These are phyloP conservation scores for Glarea lozoyensis DNA, from an alignment of 495 filamentous ascomycete genomes.

Conservation along the genomic window DNA sequence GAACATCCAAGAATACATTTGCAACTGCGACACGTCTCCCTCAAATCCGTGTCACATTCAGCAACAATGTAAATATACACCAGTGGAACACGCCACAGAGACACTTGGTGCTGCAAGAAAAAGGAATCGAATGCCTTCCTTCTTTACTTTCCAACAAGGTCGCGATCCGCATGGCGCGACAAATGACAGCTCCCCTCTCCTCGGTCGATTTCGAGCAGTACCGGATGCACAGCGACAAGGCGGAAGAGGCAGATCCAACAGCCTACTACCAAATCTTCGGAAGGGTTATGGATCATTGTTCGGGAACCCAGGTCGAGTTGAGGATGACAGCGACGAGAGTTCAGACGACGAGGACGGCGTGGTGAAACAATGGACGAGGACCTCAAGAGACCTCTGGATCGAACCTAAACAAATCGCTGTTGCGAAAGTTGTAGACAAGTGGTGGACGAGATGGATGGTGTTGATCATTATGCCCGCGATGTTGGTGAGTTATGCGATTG, in stretches of 20 bases:
- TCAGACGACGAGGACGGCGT: conserved; percentile 13
- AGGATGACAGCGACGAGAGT: conserved; percentile 25
- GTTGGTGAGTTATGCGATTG: conserved; percentile 48
- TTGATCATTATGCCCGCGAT: conserved; percentile 47
- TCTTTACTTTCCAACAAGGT: conserved; percentile 56
- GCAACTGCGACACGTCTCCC: too few species aligned
- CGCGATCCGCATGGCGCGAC: conserved; percentile 36
- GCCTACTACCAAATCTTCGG: conserved; percentile 18
- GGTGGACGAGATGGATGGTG: conserved; percentile 48
- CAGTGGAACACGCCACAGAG: background rate
- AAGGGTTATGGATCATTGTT: conserved; percentile 20
- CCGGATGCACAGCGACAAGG: conserved; percentile 22
- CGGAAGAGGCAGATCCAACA: conserved; percentile 11
- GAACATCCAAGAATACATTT: too few species aligned
- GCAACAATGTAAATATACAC: conserved; percentile 3
- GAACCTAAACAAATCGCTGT: conserved; percentile 44
- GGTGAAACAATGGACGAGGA: conserved; percentile 21
- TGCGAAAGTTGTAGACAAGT: conserved; percentile 41
- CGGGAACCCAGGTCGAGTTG: conserved; percentile 19
- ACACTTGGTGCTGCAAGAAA: background rate
- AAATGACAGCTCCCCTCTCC: conserved; percentile 38
- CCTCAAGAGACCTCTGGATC: conserved; percentile 40
- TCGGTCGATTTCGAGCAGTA: conserved; percentile 53
- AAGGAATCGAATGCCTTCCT: conserved; percentile 38
- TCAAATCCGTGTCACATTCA: background rate